Percentiles rank a stretch among this genome's conserved stretches.
Evolutionary conservation across 495 filamentous ascomycete genomes (phyloP).

Genomic region (Podospora pseudoanserina): DNA sequence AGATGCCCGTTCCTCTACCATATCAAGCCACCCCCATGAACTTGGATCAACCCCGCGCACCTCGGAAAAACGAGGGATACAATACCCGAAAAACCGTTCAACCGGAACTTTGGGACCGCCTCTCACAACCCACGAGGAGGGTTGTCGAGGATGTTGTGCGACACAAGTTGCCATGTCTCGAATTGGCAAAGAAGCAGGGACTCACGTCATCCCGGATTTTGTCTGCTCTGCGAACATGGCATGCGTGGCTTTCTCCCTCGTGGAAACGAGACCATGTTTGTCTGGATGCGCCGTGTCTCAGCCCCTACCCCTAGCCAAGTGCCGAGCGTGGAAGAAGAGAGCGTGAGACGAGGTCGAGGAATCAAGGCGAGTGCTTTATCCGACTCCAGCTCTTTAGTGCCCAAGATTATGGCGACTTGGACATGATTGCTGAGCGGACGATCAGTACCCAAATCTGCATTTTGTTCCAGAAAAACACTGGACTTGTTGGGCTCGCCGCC

Average conservation of each 20-base stretch:
- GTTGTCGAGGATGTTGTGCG: neutral
- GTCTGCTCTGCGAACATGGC: neutral
- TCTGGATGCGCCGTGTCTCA: neutral
- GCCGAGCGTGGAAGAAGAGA: neutral
- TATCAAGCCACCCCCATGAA: neutral
- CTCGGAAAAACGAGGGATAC: neutral
- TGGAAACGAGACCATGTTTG: neutral
- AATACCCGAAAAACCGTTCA: neutral
- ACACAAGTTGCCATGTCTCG: neutral
- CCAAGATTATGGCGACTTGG: neutral
- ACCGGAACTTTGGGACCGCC: neutral
- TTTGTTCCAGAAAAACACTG: neutral
- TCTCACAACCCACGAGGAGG: neutral
- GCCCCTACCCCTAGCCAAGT: neutral
- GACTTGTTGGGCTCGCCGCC: neutral
- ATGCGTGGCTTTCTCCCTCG: neutral
- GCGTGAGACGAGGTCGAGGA: too few relatives aligned
- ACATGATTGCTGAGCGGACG: neutral
- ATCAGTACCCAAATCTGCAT: neutral
- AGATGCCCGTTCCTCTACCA: neutral
- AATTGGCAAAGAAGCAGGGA: neutral
- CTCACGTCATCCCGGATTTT: neutral
- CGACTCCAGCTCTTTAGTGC: neutral
- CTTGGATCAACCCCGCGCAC: neutral
- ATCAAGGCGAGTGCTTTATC: neutral